phyloP scores from a whole-genome alignment of 1,139 yeast species.

The Blastobotrys arbuscula region DNA sequence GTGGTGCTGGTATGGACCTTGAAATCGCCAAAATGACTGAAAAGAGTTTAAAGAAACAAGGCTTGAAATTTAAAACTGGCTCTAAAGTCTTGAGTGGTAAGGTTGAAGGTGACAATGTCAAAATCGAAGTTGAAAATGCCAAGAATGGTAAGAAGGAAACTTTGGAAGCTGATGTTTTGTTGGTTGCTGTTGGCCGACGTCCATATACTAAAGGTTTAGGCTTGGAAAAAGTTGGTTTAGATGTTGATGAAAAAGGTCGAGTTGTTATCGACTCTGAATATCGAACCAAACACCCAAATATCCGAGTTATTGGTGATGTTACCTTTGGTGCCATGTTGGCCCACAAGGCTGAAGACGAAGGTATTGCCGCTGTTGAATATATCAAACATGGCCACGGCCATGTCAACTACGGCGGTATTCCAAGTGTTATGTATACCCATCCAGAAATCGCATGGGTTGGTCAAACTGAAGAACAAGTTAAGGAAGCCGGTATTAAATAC shows the following conservation, averaged over 20 bases:
- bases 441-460: slow-evolving; percentile 99
- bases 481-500: slow-evolving; percentile 87
- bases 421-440: slow-evolving; percentile 97
- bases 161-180: slow-evolving; percentile 82
- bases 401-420: slow-evolving; percentile 96
- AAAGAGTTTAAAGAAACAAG: slow-evolving; percentile 90
- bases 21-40: slow-evolving; percentile 90
- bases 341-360: slow-evolving; percentile 99
- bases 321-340: slow-evolving; percentile 99
- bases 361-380: slow-evolving; percentile 96
- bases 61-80: slow-evolving; percentile 85
- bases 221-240: slow-evolving; percentile 84
- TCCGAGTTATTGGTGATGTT: slow-evolving; percentile 96
- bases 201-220: slow-evolving; percentile 90
- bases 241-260: slow-evolving; percentile 86
- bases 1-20: slow-evolving; percentile 93
- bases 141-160: slow-evolving; percentile 78
- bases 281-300: slow-evolving; percentile 87
- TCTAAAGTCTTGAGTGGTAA: slow-evolving; percentile 86
- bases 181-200: slow-evolving; percentile 98
- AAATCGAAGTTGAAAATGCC: slow-evolving; percentile 82
- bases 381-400: slow-evolving; percentile 94
- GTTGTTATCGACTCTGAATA: slow-evolving; percentile 90
- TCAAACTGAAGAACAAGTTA: slow-evolving; percentile 89
- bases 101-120: slow-evolving; percentile 82